Evolutionary conservation across 306 rosid species (phyloP).

Genomic region (Spatholobus suberectus): DNA sequence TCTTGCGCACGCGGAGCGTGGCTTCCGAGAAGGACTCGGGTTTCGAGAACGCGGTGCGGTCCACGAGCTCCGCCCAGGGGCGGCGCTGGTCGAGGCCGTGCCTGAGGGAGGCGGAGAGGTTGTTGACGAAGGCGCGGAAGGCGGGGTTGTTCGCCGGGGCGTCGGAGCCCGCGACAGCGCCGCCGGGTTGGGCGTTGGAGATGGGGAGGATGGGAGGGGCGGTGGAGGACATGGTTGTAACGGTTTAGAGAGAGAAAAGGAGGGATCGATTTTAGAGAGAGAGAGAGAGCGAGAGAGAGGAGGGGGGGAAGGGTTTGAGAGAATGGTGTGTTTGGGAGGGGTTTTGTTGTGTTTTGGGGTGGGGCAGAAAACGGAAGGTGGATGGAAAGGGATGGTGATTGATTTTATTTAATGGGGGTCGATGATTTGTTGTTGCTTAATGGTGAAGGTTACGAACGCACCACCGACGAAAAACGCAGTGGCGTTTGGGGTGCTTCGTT

Average conservation of each 20-base stretch:
- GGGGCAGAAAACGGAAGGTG: not conserved
- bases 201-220: constrained; percentile 66
- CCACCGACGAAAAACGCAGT: constrained; percentile 31
- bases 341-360: not conserved
- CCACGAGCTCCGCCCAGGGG: constrained; percentile 81
- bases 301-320: not conserved
- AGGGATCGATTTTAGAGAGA: not conserved
- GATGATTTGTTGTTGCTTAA: constrained; percentile 40
- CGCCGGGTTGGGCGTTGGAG: constrained; percentile 38
- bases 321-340: not conserved
- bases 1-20: constrained; percentile 81
- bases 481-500: constrained; percentile 1
- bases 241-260: constrained; percentile 34
- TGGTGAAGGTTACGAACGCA: constrained; percentile 37
- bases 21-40: constrained; percentile 88
- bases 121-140: constrained; percentile 65
- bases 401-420: not conserved
- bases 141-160: constrained; percentile 64
- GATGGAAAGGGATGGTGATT: not conserved
- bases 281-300: not conserved
- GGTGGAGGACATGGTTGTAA: constrained; percentile 56
- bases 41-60: constrained; percentile 75
- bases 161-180: constrained; percentile 41
- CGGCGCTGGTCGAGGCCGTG: constrained; percentile 83
- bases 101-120: constrained; percentile 64